Conservation (phyloP, 106 monocot genomes). For the Dendrobium huoshanense region DNA sequence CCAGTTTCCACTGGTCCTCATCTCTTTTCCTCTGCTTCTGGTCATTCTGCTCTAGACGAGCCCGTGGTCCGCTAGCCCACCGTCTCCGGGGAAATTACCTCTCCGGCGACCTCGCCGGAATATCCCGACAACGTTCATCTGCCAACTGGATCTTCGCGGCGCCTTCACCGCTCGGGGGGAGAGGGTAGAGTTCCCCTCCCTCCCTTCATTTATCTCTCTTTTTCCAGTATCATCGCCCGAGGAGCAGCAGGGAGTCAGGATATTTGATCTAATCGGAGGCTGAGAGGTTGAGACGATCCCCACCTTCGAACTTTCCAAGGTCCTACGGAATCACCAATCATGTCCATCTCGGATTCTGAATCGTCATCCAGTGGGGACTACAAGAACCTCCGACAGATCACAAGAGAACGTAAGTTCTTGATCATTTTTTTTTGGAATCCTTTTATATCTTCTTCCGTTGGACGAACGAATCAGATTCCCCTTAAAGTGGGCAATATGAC, state of each 20-base stretch:
- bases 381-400: constrained; percentile 9
- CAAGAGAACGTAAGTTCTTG: constrained; percentile 5
- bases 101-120: not conserved
- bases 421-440: not conserved
- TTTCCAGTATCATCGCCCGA: not conserved
- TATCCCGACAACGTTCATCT: not conserved
- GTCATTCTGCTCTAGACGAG: too few relatives aligned
- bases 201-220: not conserved
- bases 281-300: not conserved
- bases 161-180: not conserved
- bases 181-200: not conserved
- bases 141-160: not conserved
- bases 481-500: not conserved
- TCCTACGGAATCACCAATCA: not conserved
- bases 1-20: too few relatives aligned
- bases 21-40: too few relatives aligned
- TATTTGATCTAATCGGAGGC: not conserved
- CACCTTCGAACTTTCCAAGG: not conserved
- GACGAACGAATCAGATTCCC: not conserved
- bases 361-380: constrained; percentile 3
- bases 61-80: not conserved
- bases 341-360: constrained; percentile 8
- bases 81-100: not conserved
- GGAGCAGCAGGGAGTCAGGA: not conserved
- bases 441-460: not conserved